Percentiles rank a stretch among this genome's conserved stretches.
Conservation (phyloP, 2,329 filamentous ascomycete genomes). For the Harringtonia aguacate region DNA sequence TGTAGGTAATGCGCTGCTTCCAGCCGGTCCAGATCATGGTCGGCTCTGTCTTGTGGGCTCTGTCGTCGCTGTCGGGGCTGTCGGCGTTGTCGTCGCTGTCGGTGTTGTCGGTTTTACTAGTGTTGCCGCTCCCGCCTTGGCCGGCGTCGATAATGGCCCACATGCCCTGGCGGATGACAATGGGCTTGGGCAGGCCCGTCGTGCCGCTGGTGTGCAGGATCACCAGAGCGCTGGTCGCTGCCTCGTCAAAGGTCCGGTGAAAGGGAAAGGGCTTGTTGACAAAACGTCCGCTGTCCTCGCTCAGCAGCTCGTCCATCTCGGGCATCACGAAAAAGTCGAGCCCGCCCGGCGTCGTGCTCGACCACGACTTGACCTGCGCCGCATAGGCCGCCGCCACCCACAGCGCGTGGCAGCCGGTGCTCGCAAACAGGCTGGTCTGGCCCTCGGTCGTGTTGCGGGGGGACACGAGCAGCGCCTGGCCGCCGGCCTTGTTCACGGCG, state of each 20-base stretch:
- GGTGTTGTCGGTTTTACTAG: too few relatives aligned
- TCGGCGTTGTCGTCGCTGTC: too few relatives aligned
- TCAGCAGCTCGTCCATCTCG: not conserved
- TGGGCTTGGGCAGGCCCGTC: slow-evolving; percentile 33
- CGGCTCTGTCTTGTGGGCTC: not conserved
- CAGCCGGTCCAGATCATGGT: slow-evolving; percentile 1
- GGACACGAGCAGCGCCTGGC: slow-evolving; percentile 19
- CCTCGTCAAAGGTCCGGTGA: slow-evolving; percentile 24
- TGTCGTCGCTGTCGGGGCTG: too few relatives aligned
- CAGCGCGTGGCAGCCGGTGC: slow-evolving; percentile 27
- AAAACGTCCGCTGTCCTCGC: not conserved
- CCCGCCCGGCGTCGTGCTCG: slow-evolving; percentile 3
- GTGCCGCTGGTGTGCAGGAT: slow-evolving; percentile 35
- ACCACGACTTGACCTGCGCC: not conserved
- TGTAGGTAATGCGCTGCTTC: not conserved
- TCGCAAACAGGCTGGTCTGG: slow-evolving; percentile 31
- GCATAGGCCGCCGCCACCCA: slow-evolving; percentile 20
- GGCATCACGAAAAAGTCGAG: slow-evolving; percentile 13
- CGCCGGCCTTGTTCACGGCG: slow-evolving; percentile 21
- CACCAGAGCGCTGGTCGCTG: slow-evolving; percentile 26
- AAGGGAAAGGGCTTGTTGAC: not conserved
- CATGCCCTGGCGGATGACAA: slow-evolving; percentile 27
- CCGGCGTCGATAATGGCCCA: slow-evolving; percentile 22
- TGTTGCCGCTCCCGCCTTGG: not conserved
- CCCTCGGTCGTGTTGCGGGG: slow-evolving; percentile 32